phyloP scores from a whole-genome alignment of 2,329 filamentous ascomycete genomes.

The Scopulariopsis brevicaulis region DNA sequence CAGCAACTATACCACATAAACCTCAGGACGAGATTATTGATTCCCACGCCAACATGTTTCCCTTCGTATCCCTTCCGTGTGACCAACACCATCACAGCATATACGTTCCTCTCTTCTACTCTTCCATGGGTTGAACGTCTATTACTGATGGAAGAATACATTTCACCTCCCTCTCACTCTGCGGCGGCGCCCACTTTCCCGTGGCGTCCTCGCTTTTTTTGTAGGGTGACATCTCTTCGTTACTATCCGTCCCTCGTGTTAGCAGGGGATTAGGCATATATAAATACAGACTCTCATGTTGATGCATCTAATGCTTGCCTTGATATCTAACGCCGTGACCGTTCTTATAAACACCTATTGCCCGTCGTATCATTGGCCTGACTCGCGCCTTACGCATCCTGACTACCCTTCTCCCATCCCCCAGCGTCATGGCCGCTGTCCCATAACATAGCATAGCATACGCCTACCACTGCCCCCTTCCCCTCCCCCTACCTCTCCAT shows the following conservation, averaged over 20 bases:
- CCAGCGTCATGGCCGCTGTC: not conserved
- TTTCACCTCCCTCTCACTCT: conserved; percentile 38
- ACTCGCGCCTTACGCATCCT: not conserved
- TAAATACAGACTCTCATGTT: not conserved
- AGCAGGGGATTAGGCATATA: not conserved
- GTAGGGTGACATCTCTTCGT: conserved; percentile 23
- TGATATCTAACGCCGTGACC: not conserved
- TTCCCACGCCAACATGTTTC: not conserved
- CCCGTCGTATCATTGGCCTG: not conserved
- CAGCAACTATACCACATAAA: no score
- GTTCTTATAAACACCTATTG: not conserved
- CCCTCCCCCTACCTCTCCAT: conserved; percentile 19
- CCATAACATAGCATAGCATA: not conserved
- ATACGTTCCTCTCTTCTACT: conserved; percentile 35
- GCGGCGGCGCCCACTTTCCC: conserved; percentile 27
- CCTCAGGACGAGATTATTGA: not conserved
- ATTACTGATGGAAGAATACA: conserved; percentile 42
- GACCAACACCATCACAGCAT: conserved; percentile 35
- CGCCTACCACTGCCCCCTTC: conserved; percentile 5
- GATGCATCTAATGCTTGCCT: not conserved
- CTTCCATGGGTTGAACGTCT: conserved; percentile 41
- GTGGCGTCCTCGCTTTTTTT: conserved; percentile 36
- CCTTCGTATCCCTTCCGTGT: not conserved
- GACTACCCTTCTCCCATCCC: not conserved
- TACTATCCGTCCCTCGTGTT: not conserved